phyloP scores from a whole-genome alignment of 306 rosid species.

The Adenanthera pavonina region DNA sequence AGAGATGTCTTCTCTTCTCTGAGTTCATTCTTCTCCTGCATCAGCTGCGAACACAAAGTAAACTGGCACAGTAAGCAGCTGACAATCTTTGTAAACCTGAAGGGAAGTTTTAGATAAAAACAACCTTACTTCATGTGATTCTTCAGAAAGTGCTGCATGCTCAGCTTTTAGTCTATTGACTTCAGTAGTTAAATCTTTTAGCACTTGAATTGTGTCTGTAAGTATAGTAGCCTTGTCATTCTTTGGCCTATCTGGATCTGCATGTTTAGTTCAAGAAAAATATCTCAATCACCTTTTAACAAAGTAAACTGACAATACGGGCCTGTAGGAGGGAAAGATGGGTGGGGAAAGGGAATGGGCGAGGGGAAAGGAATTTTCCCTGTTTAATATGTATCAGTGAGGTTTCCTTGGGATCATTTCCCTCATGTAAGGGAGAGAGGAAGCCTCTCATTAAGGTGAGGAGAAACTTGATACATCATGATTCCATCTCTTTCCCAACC shows the following conservation, averaged over 20 bases:
- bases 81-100: slow-evolving; percentile 21
- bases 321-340: too few species aligned
- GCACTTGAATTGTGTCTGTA: slow-evolving; percentile 72
- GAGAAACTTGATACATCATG: too few species aligned
- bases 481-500: too few species aligned
- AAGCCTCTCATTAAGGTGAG: too few species aligned
- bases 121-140: slow-evolving; percentile 74
- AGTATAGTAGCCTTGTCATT: slow-evolving; percentile 93
- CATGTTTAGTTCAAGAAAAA: slow-evolving; percentile 43
- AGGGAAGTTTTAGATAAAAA: slow-evolving; percentile 26
- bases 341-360: too few species aligned
- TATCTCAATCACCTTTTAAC: slow-evolving; percentile 17
- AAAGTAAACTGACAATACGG: slow-evolving; percentile 7
- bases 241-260: slow-evolving; percentile 91
- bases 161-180: slow-evolving; percentile 71
- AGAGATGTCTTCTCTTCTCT: slow-evolving; percentile 84
- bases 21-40: slow-evolving; percentile 88
- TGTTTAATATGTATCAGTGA: too few species aligned
- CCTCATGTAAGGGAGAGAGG: too few species aligned
- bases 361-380: too few species aligned
- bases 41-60: slow-evolving; percentile 59
- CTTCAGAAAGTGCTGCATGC: slow-evolving; percentile 71
- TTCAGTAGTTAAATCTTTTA: slow-evolving; percentile 75
- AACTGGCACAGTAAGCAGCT: slow-evolving; percentile 35
- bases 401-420: too few species aligned